Evolutionary conservation across 2,329 filamentous ascomycete species (phyloP), one percentile per base, ranked within the genome.

Genomic region (Fusarium duplospermum): DNA sequence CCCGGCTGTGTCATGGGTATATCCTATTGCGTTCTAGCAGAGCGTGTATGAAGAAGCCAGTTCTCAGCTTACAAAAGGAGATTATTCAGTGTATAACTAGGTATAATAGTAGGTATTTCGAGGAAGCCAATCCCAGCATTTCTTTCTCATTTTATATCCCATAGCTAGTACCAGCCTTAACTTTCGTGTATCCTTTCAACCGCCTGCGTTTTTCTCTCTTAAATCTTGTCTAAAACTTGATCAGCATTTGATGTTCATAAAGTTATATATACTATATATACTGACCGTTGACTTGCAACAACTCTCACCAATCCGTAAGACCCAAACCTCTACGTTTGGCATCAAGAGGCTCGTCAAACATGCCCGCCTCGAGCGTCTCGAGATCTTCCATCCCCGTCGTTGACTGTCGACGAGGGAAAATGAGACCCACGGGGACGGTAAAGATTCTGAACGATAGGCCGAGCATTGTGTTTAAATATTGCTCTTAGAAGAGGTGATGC

Each of bases 381-480:
- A 75, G 56, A 27, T 66, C 67, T 33, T 65, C 72, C 20, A 69
- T 59, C 40, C 72, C 70, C 3, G 70, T 50, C 45, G 66, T 66
- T 40, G 74, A 67, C n/a, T 68, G 69, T 6, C 76, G 71, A 40
- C 73, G 76, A 13, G 74, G 65, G 20, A 71, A 75, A 13, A 62
- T 58, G 7, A 72, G 45, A 36, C 71, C 75, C 10, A 76, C 56
- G 40, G 76, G 75, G 54, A 72, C 70, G 45, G 70, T 54, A 16
- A 77, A 77, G 16, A 69, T 40, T 10, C 66, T 45, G 22, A 76
- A 69, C 8, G 60, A 68, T 8, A 79, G 18, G 4, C 76, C 76
- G 52, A 79, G 64, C 77, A 79, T 79, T 13, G 18, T 73, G 8
- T n/a, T 31, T 27, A 6, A 33, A 18, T 27, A 27, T 6, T 42